A percentile compares a stretch with the other conserved stretches of the same genome.
phyloP scores from a whole-genome alignment of 2,329 filamentous ascomycete genomes.

The Phyllosticta citribraziliensis region DNA sequence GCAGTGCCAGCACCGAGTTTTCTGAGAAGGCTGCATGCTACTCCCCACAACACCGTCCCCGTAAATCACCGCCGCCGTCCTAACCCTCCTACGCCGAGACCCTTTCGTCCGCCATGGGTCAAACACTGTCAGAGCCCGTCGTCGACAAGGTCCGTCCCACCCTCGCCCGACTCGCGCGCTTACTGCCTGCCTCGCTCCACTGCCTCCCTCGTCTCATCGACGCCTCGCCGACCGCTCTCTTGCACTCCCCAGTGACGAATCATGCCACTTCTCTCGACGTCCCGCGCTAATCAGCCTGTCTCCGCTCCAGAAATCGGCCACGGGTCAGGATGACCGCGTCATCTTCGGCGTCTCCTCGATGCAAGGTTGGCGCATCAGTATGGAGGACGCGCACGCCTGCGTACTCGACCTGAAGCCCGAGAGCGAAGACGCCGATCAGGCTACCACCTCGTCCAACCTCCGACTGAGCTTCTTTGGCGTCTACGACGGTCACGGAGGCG shows the following conservation, averaged over 20 bases:
- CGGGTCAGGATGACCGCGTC: constrained; percentile 85
- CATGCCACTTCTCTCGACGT: neutral
- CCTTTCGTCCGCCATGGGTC: constrained; percentile 59
- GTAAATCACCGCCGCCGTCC: constrained; percentile 9
- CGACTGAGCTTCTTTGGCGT: constrained; percentile 94
- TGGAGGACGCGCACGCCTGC: constrained; percentile 93
- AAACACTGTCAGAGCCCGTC: constrained; percentile 97
- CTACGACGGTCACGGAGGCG: constrained; percentile 94
- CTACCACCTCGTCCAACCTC: constrained; percentile 52
- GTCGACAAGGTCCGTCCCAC: constrained; percentile 74
- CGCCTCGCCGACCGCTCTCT: neutral
- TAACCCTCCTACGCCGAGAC: neutral
- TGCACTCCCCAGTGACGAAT: neutral
- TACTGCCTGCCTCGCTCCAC: constrained; percentile 10
- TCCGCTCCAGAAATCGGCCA: constrained; percentile 62
- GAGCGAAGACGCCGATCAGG: constrained; percentile 40
- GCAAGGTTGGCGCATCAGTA: constrained; percentile 99
- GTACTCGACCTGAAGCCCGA: constrained; percentile 74
- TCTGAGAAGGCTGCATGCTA: constrained; percentile 9
- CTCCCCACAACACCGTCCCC: constrained; percentile 7
- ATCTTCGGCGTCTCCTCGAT: constrained; percentile 94
- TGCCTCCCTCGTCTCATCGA: constrained; percentile 2
- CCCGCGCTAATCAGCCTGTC: constrained; percentile 2
- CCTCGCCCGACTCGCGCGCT: constrained; percentile 19
- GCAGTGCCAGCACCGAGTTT: constrained; percentile 7